phyloP scores from a whole-genome alignment of 495 filamentous ascomycete species.

The Sphaerosporella brunnea region DNA sequence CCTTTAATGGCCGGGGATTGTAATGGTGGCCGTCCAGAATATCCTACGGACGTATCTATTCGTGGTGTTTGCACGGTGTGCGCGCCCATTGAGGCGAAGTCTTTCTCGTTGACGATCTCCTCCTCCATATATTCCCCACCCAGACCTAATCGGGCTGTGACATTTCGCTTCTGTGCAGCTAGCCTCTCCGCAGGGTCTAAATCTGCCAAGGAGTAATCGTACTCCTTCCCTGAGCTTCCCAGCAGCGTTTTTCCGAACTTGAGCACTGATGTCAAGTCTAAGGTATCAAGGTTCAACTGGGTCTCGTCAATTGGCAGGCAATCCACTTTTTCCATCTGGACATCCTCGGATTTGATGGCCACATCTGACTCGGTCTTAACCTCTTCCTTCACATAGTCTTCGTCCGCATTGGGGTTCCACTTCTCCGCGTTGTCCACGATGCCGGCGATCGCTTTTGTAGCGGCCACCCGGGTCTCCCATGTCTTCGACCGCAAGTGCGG shows the following conservation, averaged over 20 bases:
- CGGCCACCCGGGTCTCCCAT: constrained; percentile 86
- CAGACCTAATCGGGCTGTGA: constrained; percentile 67
- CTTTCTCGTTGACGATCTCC: constrained; percentile 50
- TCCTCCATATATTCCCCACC: constrained; percentile 72
- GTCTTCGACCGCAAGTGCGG: constrained; percentile 82
- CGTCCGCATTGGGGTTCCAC: constrained; percentile 71
- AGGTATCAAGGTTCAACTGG: constrained; percentile 45
- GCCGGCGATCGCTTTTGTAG: constrained; percentile 78
- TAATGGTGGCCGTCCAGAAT: constrained; percentile 20
- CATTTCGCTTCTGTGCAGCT: constrained; percentile 70
- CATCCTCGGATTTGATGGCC: constrained; percentile 14
- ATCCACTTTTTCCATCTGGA: constrained; percentile 29
- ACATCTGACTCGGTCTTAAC: constrained; percentile 26
- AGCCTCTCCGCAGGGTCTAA: constrained; percentile 67
- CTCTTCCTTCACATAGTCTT: constrained; percentile 33
- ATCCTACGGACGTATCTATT: constrained; percentile 27
- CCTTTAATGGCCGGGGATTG: constrained; percentile 27
- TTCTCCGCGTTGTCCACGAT: constrained; percentile 75
- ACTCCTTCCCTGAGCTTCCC: constrained; percentile 65
- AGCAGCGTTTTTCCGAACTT: constrained; percentile 65
- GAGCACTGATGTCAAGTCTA: constrained; percentile 65
- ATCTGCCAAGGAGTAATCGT: constrained; percentile 60
- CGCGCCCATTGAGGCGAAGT: constrained; percentile 32
- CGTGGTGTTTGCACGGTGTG: constrained; percentile 18
- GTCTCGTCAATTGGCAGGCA: constrained; percentile 27